Evolutionary conservation across 192 early-diverging fungal species (phyloP).

Genomic region (Backusella westeae): DNA sequence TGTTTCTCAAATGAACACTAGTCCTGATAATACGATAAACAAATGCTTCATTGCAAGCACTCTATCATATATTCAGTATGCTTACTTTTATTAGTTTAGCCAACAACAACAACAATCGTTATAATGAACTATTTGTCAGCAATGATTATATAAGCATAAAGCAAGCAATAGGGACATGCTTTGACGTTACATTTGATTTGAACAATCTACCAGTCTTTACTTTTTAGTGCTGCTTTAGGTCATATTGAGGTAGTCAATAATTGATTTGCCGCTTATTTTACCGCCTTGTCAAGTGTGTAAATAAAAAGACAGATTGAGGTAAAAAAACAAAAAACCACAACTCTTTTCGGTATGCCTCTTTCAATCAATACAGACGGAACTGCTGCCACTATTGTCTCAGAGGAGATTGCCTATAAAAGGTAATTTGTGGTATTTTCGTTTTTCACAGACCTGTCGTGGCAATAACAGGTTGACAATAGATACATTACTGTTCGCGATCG

Average conservation of each 20-base stretch:
- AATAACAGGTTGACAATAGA: slow-evolving; percentile 4
- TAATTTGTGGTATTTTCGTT: slow-evolving; percentile 11
- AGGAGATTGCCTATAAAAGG: slow-evolving; percentile 44
- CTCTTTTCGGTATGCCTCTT: slow-evolving; percentile 2
- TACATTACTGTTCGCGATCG: slow-evolving; percentile 41
- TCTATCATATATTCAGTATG: no score
- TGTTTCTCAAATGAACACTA: no score
- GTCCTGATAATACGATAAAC: no score
- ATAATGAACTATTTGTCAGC: not conserved
- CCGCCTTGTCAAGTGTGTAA: not conserved
- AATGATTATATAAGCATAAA: not conserved
- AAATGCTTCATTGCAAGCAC: no score
- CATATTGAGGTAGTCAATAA: not conserved
- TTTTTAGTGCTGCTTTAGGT: not conserved
- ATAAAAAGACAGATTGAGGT: not conserved
- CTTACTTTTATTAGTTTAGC: no score
- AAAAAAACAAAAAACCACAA: not conserved
- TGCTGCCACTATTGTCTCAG: slow-evolving; percentile 36
- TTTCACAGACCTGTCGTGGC: not conserved
- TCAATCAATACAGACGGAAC: slow-evolving; percentile 40
- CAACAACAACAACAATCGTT: no score
- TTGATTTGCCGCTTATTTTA: not conserved
- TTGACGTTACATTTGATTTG: not conserved
- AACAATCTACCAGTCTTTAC: not conserved
- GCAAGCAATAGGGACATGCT: not conserved